Base-by-base conservation (phyloP, 2,329 filamentous ascomycete genomes). In the Cladophialophora immunda region DNA sequence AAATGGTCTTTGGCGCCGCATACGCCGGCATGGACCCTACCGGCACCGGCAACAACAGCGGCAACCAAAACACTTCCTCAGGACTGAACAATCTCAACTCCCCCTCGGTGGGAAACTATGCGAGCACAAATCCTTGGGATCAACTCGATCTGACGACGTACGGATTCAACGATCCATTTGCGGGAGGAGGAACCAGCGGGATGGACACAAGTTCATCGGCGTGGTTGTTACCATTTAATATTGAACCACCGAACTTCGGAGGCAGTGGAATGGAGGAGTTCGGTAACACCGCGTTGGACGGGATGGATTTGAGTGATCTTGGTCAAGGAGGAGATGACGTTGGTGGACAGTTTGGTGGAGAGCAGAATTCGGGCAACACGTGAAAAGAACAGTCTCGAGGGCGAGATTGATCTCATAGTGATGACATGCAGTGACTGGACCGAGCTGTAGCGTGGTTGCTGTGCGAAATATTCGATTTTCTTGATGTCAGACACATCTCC, bases 151-250 rank as follows among this genome's bases (percentile, higher is more conserved):
- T 67, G 57, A 66, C 55, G 29, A 70, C 69, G 66, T 75, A 60
- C 72, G 68, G 68, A 15, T 62, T 65, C 17, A 64, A 63, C 30
- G 69, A 68, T 30, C 65, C 64, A 4, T 58, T 70, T 15, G 61
- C 57, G 19, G 57, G 57, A 13, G 66, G 68, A 36, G 65, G 66
- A 5, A 55, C 41, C 4, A 57, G 57, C 8, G 60, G 59, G 36
- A 64, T 67, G 66, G 69, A 69, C 52, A 67, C 60, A 13, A 60
- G 66, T 27, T 68, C 66, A 29, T 68, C 89, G 60, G 92, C 91
- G 4, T 98, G 94, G 92, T 97, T 96, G 78, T 89, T 97, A 82
- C 93, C 94, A 1, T 97, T 97, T 79, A 96, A 97, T 76, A 88
- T 97, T 79, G 92, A 95, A 66, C 92, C 93, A 22, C 89, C 91